Percentiles rank a stretch among this genome's conserved stretches.
phyloP scores from a whole-genome alignment of 2,329 filamentous ascomycete genomes.

The Neonectria sp. region DNA sequence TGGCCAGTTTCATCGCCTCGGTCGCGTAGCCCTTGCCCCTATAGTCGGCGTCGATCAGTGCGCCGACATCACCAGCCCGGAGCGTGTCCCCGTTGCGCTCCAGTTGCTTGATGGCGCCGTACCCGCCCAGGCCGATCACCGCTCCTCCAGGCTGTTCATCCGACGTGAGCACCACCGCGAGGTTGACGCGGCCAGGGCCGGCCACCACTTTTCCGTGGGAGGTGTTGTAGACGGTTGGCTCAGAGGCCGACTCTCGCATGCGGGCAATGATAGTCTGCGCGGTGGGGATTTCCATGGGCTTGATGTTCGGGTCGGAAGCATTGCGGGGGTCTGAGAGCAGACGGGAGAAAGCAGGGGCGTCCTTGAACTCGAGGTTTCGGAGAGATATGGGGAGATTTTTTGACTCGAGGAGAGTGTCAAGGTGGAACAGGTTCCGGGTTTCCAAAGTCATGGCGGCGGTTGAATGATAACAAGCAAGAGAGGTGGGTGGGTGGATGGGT shows the following conservation, averaged over 20 bases:
- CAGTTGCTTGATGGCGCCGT: conserved; percentile 22
- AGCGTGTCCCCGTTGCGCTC: conserved; percentile 7
- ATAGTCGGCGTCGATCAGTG: conserved; percentile 18
- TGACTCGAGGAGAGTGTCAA: conserved; percentile 17
- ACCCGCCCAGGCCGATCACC: conserved; percentile 24
- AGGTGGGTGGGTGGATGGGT: no score
- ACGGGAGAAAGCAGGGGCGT: conserved; percentile 17
- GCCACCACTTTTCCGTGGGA: conserved; percentile 7
- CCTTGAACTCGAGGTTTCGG: conserved; percentile 7
- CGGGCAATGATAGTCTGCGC: conserved; percentile 12
- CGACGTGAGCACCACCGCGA: conserved; percentile 18
- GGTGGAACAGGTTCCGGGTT: conserved; percentile 6
- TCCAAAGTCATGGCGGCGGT: conserved; percentile 4
- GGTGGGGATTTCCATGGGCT: conserved; percentile 15
- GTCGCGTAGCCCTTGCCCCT: conserved; percentile 26
- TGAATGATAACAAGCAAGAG: no score
- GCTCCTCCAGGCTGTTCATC: conserved; percentile 8
- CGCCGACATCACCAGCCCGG: conserved; percentile 21
- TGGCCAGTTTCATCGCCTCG: conserved; percentile 22
- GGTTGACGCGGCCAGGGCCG: conserved; percentile 23
- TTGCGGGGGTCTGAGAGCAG: conserved; percentile 27
- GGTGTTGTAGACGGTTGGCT: conserved; percentile 8
- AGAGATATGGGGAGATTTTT: conserved; percentile 9
- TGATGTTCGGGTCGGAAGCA: conserved; percentile 19
- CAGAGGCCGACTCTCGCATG: conserved; percentile 22